Conservation (phyloP, 169 alveolate species). For the Babesia caballi region DNA sequence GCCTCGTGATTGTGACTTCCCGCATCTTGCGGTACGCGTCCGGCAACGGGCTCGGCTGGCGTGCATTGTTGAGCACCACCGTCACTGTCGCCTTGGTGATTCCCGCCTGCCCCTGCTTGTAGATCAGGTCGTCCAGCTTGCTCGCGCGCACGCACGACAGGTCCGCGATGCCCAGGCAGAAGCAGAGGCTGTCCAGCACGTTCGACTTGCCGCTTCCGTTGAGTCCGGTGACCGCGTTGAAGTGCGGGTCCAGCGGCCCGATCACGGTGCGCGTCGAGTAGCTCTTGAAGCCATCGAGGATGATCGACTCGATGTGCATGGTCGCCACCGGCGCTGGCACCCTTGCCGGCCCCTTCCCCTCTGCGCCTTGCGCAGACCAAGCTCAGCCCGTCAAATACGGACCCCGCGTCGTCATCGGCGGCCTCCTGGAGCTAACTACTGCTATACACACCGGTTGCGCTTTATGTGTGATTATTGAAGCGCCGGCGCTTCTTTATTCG, state of each 20-base stretch:
- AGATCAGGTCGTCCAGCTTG: conserved; percentile 93
- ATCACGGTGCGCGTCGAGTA: conserved; percentile 90
- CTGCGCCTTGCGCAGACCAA: neutral
- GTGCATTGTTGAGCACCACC: conserved; percentile 88
- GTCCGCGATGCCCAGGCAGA: conserved; percentile 92
- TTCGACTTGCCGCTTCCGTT: conserved; percentile 99
- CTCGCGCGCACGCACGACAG: conserved; percentile 88
- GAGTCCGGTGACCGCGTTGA: conserved; percentile 98
- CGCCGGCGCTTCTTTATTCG: no score
- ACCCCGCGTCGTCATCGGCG: no score
- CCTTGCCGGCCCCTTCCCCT: neutral
- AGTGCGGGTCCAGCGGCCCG: conserved; percentile 92
- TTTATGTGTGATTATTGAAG: no score
- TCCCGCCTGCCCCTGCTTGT: conserved; percentile 98
- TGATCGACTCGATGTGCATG: conserved; percentile 94
- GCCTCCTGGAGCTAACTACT: no score
- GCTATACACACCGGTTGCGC: no score
- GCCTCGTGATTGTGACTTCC: conserved; percentile 90
- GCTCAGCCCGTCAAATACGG: neutral
- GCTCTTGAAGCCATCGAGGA: conserved; percentile 95
- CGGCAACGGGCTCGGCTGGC: conserved; percentile 79
- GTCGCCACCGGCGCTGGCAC: no score
- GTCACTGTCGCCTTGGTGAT: conserved; percentile 98
- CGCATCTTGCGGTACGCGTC: conserved; percentile 82
- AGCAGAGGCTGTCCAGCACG: conserved; percentile 96